Conservation (phyloP, 164 flowering plant genomes). For the Santalum album region DNA sequence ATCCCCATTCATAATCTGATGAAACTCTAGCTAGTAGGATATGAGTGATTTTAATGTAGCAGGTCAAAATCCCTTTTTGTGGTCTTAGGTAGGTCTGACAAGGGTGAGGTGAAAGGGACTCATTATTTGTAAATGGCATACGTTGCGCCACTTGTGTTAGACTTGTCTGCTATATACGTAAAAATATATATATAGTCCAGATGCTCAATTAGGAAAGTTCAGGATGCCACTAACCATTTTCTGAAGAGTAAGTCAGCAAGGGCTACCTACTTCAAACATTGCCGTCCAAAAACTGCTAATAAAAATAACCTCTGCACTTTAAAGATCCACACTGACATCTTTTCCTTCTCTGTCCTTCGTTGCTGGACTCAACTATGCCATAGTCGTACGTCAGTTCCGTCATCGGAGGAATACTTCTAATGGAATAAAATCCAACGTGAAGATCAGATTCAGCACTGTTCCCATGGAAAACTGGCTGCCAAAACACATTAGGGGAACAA, state of each 20-base stretch:
- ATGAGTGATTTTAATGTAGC: too few species aligned
- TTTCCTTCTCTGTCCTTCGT: slow-evolving; percentile 17
- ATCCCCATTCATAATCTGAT: too few species aligned
- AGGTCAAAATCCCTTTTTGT: too few species aligned
- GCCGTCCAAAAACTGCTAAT: slow-evolving; percentile 8
- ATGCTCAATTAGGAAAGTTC: background rate
- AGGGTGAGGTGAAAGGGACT: too few species aligned
- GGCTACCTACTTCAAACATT: background rate
- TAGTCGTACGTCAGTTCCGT: slow-evolving; percentile 64
- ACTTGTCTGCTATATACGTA: too few species aligned
- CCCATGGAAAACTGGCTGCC: slow-evolving; percentile 55
- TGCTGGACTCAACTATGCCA: slow-evolving; percentile 28
- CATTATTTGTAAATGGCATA: too few species aligned
- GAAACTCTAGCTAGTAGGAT: too few species aligned
- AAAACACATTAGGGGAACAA: slow-evolving; percentile 61
- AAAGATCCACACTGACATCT: slow-evolving; percentile 37
- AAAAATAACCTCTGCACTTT: slow-evolving; percentile 43
- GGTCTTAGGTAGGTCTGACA: too few species aligned
- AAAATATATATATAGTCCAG: too few species aligned
- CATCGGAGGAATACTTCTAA: slow-evolving; percentile 65
- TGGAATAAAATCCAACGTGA: slow-evolving; percentile 58
- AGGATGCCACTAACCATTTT: background rate
- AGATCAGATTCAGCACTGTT: slow-evolving; percentile 25
- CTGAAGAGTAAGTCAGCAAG: background rate
- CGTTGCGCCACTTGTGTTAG: too few species aligned